Percentiles rank a stretch among this genome's conserved stretches.
These are phyloP conservation scores for Sporobolomyces phaffii DNA, from an alignment of 768 basidiomycete species.

Conservation along the genomic window DNA sequence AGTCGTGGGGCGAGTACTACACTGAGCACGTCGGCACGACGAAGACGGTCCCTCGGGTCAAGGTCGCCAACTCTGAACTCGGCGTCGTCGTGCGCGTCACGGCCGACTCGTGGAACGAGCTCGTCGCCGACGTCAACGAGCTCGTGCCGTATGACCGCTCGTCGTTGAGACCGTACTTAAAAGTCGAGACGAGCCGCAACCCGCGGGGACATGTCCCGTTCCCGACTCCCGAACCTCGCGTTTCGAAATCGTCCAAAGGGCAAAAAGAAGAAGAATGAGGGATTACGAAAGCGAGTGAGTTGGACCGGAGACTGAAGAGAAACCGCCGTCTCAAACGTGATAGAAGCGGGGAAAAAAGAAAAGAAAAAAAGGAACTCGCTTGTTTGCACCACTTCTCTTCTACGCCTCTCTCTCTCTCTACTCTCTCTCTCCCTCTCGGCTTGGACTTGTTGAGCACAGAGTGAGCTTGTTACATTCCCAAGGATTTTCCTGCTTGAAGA, in stretches of 20 bases:
- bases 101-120: not conserved
- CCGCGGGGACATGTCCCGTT: not conserved
- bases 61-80: not conserved
- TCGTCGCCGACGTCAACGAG: not conserved
- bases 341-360: not conserved
- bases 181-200: too few species aligned
- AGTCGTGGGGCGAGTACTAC: not conserved
- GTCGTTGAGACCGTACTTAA: not conserved
- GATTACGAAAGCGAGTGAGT: not conserved
- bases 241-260: not conserved
- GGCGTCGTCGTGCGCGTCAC: not conserved
- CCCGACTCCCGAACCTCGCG: not conserved
- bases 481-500: not conserved
- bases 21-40: not conserved
- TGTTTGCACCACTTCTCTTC: too few species aligned
- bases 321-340: not conserved
- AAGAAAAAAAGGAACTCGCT: not conserved
- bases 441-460: too few species aligned
- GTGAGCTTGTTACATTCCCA: too few species aligned
- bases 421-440: too few species aligned
- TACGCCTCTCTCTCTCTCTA: too few species aligned
- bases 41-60: not conserved
- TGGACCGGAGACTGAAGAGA: not conserved
- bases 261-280: not conserved
- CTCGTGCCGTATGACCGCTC: not conserved